Evolutionary conservation across 2,329 filamentous ascomycete genomes (phyloP).

Genomic region (Dothiorella sarmentorum): DNA sequence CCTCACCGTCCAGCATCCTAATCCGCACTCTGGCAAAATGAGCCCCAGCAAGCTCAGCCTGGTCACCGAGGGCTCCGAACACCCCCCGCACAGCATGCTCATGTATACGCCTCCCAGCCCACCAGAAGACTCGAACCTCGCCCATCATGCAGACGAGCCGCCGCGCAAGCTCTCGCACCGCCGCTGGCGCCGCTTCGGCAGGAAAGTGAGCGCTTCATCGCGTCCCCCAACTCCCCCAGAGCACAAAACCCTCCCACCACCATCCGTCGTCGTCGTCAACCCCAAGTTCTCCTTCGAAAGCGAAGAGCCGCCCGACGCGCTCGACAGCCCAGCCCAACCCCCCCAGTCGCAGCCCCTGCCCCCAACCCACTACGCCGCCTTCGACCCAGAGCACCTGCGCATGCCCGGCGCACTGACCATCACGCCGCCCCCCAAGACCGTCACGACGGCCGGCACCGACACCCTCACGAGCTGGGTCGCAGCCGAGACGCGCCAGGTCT

Average conservation of each 20-base stretch:
- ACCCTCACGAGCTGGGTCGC: conserved; percentile 1
- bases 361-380: conserved; percentile 9
- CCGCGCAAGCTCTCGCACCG: not conserved
- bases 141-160: not conserved
- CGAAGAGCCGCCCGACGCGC: conserved; percentile 9
- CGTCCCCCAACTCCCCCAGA: not conserved
- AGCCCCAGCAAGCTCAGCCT: conserved; percentile 7
- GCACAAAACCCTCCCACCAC: not conserved
- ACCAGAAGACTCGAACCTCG: not conserved
- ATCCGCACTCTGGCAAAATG: conserved; percentile 16
- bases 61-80: not conserved
- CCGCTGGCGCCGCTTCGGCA: not conserved
- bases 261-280: too few species aligned
- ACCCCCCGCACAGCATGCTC: not conserved
- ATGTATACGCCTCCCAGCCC: not conserved
- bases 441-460: conserved; percentile 3
- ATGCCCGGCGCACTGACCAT: conserved; percentile 1
- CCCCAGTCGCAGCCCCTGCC: not conserved
- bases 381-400: conserved; percentile 12
- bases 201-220: too few species aligned
- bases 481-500: not conserved
- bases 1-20: conserved; percentile 13
- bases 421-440: conserved; percentile 4
- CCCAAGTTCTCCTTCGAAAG: not conserved
- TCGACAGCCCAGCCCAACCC: not conserved